Conservation (phyloP, 2,329 filamentous ascomycete genomes). For the Diaporthe sp. region DNA sequence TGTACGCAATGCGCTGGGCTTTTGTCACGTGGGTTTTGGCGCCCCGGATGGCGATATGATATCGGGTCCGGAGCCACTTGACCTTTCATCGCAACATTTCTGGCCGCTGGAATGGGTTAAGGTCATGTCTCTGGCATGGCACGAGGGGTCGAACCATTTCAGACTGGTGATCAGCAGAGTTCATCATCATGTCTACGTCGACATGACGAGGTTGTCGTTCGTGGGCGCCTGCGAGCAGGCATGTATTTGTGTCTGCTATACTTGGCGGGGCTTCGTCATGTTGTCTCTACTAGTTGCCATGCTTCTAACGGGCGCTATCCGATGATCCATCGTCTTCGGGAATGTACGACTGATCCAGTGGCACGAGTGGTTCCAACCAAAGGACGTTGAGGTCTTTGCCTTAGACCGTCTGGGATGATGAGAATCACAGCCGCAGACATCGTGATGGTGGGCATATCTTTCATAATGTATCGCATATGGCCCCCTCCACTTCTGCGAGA, state of each 20-base stretch:
- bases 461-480: background rate
- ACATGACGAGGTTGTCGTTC: background rate
- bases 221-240: background rate
- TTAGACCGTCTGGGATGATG: background rate
- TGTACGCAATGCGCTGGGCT: background rate
- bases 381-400: background rate
- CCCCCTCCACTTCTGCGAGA: background rate
- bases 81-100: background rate
- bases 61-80: constrained; percentile 4
- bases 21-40: constrained; percentile 6
- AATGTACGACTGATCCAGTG: background rate
- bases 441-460: background rate
- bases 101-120: background rate
- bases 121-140: background rate
- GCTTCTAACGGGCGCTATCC: background rate
- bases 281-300: constrained; percentile 7
- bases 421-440: background rate
- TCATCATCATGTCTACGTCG: constrained; percentile 1
- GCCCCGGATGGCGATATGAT: background rate
- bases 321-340: background rate
- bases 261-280: background rate
- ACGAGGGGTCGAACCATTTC: background rate
- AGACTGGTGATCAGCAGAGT: background rate
- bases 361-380: background rate
- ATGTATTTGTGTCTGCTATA: background rate